Evolutionary conservation across 768 basidiomycete genomes (phyloP), one percentile per base, ranked within the genome.

Genomic region (Pleurotus tuber-regium): DNA sequence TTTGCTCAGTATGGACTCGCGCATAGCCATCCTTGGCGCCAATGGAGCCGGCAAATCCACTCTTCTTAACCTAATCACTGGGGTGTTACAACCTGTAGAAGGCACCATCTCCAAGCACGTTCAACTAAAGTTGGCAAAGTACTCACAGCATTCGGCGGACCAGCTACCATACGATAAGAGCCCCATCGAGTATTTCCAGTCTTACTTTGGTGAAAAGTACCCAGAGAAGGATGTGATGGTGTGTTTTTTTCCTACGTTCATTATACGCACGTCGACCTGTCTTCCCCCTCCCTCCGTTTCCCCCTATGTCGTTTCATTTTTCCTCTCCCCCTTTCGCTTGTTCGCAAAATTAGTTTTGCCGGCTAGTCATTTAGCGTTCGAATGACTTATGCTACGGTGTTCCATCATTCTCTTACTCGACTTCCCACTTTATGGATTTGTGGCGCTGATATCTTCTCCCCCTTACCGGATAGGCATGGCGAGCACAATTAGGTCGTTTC

Each of bases 71-170:
- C 80, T 97, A 46, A 90, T 99, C 72, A 98, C 89, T 18, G 78
- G 89, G 52, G 77, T 64, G 8, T 78, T 95, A 31, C 86, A 88
- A 52, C 93, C 96, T 1, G 72, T 71, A 57, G 80, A 88, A 66
- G 97, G 97, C 44, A 92, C 91, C 31, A 67, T 99, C 59, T 89
- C 89, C 43, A 92, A 92, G 62, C 97, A 99, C 67, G 75, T 87
- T 36, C 78, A 77, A 16, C 81, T 99, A 60, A 99, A 99, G 70
- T 83, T 99, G 53, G 91, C 94, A 58, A 99, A 98, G 70, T 99
- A 99, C 78, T 93, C 90, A 4, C 97, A 99, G 73, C 97, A 99
- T 75, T 92, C 89, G 49, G 95, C 97, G 24, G 97, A 99, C 70
- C 97, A 99, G 69, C 83, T 99, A 8, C 97, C 97, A 21, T 99